Conservation (phyloP, 2,329 filamentous ascomycete species). For the Seiridium cupressi region DNA sequence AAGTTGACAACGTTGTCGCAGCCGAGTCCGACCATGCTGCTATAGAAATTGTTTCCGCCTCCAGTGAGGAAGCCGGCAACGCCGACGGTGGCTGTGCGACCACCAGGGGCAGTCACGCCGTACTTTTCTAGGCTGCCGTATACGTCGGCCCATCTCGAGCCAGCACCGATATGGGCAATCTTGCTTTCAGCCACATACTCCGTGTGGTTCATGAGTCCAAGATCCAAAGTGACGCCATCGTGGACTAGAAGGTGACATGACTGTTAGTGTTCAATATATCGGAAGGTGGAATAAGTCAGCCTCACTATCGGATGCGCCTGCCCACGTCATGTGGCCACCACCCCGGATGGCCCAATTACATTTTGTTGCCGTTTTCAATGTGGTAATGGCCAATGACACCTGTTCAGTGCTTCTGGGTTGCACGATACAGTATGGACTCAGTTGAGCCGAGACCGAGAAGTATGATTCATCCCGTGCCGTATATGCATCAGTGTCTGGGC, state of each 20-base stretch:
- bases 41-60: constrained; percentile 19
- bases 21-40: constrained; percentile 34
- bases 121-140: constrained; percentile 17
- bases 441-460: background rate
- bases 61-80: constrained; percentile 23
- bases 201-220: constrained; percentile 27
- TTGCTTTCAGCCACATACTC: constrained; percentile 21
- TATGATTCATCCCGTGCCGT: background rate
- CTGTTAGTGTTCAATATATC: background rate
- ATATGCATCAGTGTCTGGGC: background rate
- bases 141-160: constrained; percentile 19
- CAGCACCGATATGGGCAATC: constrained; percentile 27
- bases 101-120: constrained; percentile 19
- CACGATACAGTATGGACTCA: background rate
- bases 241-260: background rate
- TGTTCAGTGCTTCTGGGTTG: background rate
- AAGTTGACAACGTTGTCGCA: constrained; percentile 42
- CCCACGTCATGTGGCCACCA: background rate
- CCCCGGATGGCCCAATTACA: constrained; percentile 1
- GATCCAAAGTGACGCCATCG: constrained; percentile 11
- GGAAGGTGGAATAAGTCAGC: background rate
- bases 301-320: constrained; percentile 1
- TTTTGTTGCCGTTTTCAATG: background rate
- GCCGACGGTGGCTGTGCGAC: constrained; percentile 19
- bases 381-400: background rate